phyloP scores from a whole-genome alignment of 305 asterid genomes.

The Plantago coronopus region DNA sequence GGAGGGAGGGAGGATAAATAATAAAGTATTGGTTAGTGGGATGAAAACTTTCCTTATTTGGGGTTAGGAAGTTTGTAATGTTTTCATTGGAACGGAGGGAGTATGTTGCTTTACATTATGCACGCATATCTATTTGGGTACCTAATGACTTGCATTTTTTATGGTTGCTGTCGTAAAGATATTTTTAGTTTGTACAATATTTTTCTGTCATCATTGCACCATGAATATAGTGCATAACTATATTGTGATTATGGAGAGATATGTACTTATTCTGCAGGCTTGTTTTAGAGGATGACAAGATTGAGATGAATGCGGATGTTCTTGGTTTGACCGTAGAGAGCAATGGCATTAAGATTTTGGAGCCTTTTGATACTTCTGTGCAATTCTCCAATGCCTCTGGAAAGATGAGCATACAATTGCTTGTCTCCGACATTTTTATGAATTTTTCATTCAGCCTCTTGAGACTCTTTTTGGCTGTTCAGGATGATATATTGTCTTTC shows the following conservation, averaged over 20 bases:
- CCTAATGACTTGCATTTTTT: neutral
- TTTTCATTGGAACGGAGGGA: too few relatives aligned
- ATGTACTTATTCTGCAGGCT: slow-evolving; percentile 51
- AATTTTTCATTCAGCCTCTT: slow-evolving; percentile 89
- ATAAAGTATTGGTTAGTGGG: too few relatives aligned
- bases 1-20: too few relatives aligned
- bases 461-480: slow-evolving; percentile 83
- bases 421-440: slow-evolving; percentile 81
- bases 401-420: slow-evolving; percentile 64
- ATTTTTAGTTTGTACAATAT: neutral
- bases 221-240: slow-evolving; percentile 3
- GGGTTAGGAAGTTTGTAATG: too few relatives aligned
- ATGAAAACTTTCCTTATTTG: too few relatives aligned
- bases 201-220: neutral
- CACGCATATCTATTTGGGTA: neutral
- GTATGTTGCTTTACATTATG: neutral
- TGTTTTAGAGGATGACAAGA: slow-evolving; percentile 59
- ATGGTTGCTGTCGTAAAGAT: neutral
- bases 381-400: slow-evolving; percentile 63
- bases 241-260: neutral
- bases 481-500: slow-evolving; percentile 87
- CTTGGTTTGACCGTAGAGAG: slow-evolving; percentile 92
- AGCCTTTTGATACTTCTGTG: slow-evolving; percentile 83
- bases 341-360: slow-evolving; percentile 89
- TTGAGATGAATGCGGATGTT: slow-evolving; percentile 66